Evolutionary conservation across 2,329 filamentous ascomycete species (phyloP).

Genomic region (Chaetomiaceae sp.): DNA sequence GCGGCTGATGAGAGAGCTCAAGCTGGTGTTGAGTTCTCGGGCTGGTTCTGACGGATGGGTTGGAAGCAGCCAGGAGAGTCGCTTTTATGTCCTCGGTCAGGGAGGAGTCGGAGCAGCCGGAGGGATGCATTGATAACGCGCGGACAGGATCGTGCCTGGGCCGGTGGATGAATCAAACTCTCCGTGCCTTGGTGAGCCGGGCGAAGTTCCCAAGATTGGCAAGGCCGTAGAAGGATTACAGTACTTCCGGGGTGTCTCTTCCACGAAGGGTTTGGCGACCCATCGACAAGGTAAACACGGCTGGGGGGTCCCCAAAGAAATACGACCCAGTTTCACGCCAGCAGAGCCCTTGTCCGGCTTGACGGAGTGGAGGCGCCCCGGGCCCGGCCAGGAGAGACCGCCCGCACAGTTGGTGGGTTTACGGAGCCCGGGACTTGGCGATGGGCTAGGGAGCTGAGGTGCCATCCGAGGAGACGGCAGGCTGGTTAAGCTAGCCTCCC

Average conservation of each 20-base stretch:
- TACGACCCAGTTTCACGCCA: background rate
- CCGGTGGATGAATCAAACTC: background rate
- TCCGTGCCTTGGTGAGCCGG: too few relatives aligned
- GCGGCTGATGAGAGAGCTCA: background rate
- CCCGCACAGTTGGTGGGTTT: slow-evolving; percentile 16
- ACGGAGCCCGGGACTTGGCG: slow-evolving; percentile 9
- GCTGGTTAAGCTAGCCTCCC: slow-evolving; percentile 1
- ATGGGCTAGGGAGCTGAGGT: too few relatives aligned
- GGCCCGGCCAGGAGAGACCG: background rate
- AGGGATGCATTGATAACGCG: background rate
- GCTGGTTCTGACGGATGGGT: background rate
- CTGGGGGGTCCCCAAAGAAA: background rate
- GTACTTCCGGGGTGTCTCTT: background rate
- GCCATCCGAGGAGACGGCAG: too few relatives aligned
- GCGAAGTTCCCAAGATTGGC: slow-evolving; percentile 3
- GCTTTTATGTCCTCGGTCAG: slow-evolving; percentile 5
- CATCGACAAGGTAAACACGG: slow-evolving; percentile 1
- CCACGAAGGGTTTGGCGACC: too few relatives aligned
- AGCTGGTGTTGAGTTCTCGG: background rate
- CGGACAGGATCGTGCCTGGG: background rate
- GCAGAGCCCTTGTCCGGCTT: slow-evolving; percentile 1
- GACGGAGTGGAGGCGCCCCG: slow-evolving; percentile 1
- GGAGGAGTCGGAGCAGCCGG: background rate
- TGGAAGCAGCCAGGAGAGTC: background rate
- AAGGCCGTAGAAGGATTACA: slow-evolving; percentile 5